Base-by-base conservation (phyloP, 164 flowering plant species). In the Vitis cinerea region DNA sequence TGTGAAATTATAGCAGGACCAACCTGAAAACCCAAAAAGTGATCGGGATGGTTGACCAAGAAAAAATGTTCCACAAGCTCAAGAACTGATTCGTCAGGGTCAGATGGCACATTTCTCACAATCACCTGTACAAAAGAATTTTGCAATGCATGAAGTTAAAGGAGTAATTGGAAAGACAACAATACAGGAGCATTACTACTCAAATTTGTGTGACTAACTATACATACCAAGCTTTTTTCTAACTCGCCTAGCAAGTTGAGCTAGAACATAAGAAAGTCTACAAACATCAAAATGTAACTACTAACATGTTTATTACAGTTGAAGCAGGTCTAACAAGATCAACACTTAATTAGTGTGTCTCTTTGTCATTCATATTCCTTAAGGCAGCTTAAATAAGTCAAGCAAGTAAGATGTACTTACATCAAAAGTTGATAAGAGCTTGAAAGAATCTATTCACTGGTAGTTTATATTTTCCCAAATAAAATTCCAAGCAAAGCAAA, bases 11-110 rank as follows among this genome's bases (percentile, higher is more conserved):
- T 15, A 65, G 59, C 30, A 67, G 63, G 63, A 74, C 9, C 77
- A 59, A 91, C 98, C 98, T 92, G 98, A 78, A 85, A 83, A 14
- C 86, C 84, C 73, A 94, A 93, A 76, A 87, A 92, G 65, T 89
- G 80, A 68, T 89, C 87, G 19, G 94, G 90, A 86, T 94, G 98
- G 78, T 90, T 92, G 68, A 91, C 93, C 31, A 84, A 75, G 59
- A 94, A 94, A 80, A 94, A 94, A 65, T 90, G 97, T 75, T 94
- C 98, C 69, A 94, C 92, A 63, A 84, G 90, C 75, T 94, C 88
- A 74, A 83, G 75, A 70, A 94, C 80, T 57, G 97, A 73, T 75
- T 90, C 94, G 73, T 92, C 94, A 27, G 89, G 85, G 65, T 91
- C 96, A n/a, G 93, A 86, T 11, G 98, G 98, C 44, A 91, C 85